Evolutionary conservation across 139 green algal genomes (phyloP), one percentile per base, ranked within the genome.

Genomic region (Closterium sp.): DNA sequence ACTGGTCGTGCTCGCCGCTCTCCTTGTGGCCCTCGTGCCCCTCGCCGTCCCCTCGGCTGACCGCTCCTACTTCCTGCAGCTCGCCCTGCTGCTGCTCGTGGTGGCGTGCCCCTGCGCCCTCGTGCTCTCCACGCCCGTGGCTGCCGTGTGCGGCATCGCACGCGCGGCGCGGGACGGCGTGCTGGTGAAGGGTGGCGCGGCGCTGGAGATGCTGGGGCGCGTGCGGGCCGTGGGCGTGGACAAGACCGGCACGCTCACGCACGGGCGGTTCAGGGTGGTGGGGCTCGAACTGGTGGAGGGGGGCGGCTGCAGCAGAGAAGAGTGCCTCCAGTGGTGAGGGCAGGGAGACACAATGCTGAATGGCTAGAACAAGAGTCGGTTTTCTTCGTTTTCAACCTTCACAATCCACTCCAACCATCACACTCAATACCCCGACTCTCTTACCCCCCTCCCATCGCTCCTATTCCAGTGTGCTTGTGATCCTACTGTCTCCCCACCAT

Each of bases 201-300:
- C 95, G n/a, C 94, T 98, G 35, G 97, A 98, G 93, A 88, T 91
- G 9, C 93, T 98, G 21, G 94, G 92, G 10, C 33, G 87, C 83
- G 33, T 97, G 32, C 36, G 93, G 30, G 89, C 88, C 16, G 85
- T 97, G 9, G 95, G 93, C 23, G 94, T 98, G 34, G 97, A 98
- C 92, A 98, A 98, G 93, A 97, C 95, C 3, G 97, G 97, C 81
- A 98, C 97, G 30, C 95, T 98, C 10, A 98, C 97, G 1, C 38
- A 94, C 30, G 96, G 96, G 8, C 86, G 86, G 84, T 97, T 97
- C 87, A 31, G 35, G 7, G 91, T 97, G 69, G 89, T 69, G 31
- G 43, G 89, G 2, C 32, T 91, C 16, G n/a, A 64, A 1, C 33
- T 55, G 23, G 32, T 92, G n/a, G 84, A 89, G 12, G 43, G 43